phyloP scores from a whole-genome alignment of 176 grass and related monocot species.

The Oryza glaberrima region DNA sequence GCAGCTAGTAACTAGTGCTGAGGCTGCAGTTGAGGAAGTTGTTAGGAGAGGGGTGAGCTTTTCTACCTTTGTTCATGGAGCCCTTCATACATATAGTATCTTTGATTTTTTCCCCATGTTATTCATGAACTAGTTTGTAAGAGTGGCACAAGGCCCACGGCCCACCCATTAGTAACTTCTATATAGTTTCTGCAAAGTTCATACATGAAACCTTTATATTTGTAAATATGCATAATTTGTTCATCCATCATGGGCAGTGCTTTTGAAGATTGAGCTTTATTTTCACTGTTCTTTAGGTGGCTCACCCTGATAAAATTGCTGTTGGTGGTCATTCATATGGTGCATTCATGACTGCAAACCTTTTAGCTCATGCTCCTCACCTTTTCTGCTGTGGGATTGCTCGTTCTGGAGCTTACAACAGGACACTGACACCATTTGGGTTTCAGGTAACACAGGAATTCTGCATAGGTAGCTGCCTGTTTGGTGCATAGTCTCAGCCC shows the following conservation, averaged over 20 bases:
- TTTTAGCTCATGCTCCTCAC: constrained; percentile 98
- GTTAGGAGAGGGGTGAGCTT: constrained; percentile 80
- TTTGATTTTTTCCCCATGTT: not conserved
- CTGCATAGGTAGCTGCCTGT: not conserved
- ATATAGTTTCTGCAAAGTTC: constrained; percentile 3
- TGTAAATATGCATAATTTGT: constrained; percentile 21
- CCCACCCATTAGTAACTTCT: not conserved
- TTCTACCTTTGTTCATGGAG: not conserved
- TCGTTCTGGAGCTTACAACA: constrained; percentile 99
- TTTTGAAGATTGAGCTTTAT: constrained; percentile 12
- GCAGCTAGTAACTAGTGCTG: constrained; percentile 89
- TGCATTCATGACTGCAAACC: constrained; percentile 99
- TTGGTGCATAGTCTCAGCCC: not conserved
- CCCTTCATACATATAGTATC: not conserved
- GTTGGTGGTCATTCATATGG: constrained; percentile 99
- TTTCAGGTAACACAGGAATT: constrained; percentile 74
- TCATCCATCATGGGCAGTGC: constrained; percentile 4
- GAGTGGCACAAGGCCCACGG: not conserved
- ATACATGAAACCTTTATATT: not conserved
- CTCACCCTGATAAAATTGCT: constrained; percentile 90
- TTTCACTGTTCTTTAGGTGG: constrained; percentile 65
- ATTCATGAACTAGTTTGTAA: not conserved
- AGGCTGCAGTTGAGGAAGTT: constrained; percentile 94
- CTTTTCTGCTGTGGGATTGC: constrained; percentile 91
- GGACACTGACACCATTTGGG: constrained; percentile 97